Evolutionary conservation across 139 green algal genomes (phyloP), one percentile per base, ranked within the genome.

Genomic region (Chlorella vulgaris): DNA sequence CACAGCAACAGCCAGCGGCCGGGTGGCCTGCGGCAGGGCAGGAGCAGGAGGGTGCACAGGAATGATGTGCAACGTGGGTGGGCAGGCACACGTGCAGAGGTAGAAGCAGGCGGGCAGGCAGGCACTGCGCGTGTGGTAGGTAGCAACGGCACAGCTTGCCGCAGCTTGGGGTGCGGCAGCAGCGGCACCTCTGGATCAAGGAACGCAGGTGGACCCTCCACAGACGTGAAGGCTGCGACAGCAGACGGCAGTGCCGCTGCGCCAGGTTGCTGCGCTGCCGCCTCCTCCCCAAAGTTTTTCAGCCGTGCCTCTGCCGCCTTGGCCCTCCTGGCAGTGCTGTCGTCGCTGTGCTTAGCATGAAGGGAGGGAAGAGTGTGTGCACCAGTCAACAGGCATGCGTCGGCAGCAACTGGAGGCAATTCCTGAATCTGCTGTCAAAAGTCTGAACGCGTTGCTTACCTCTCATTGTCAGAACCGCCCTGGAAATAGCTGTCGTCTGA

Each of bases 401-500:
- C 55, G 18, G 18, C 55, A 65, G 55, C 55, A 65, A 65, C 18
- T 21, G n/a, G 61, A n/a, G 18, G 28, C 28, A 10, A 19, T 31
- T 69, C 28, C 15, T 24, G 31, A 39, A 8, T 13, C 68, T 61
- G 1, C 39, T 13, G 33, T 75, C 35, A 35, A 71, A 8, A 42
- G n/a, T 15, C 65, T 43, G 39, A 7, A 43, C n/a, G 1, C 71
- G 31, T 1, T 26, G 4, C 58, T 10, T 65, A 83, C 77, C 77
- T 83, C 13, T 83, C 66, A 5, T 31, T 50, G 1, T 55, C 77
- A 6, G 65, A 76, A n/a, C n/a, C n/a, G 1, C 66, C 53, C 29
- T 73, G 15, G 47, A 83, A 83, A 53, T 83, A 83, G 68, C 78
- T 83, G 68, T 83, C 78, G 5, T 78, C 68, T 21, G 78, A 83